Base-by-base conservation (phyloP, 495 filamentous ascomycete species). In the Aspergillus bertholletiae region DNA sequence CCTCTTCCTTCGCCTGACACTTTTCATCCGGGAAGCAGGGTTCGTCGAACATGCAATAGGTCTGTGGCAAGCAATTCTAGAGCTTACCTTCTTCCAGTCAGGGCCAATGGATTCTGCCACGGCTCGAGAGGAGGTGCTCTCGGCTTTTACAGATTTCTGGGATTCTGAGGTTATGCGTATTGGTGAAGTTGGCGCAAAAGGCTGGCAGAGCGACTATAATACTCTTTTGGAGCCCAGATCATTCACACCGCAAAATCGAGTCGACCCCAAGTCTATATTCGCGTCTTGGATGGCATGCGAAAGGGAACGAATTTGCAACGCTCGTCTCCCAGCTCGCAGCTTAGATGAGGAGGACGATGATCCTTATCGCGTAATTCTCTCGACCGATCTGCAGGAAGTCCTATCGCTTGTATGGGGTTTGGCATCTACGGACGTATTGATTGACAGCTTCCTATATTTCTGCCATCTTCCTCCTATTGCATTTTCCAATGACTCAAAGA, bases 61-160 rank as follows among this genome's bases (percentile, higher is more conserved):
- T 17, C 75, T 88, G 11, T 96, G 95, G 90, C 94, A 98, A 65
- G 87, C 81, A 8, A 60, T 88, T 6, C 73, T 97, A 4, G 94
- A 97, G 65, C 76, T 89, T 44, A 80, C 82, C 30, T 85, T 89
- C 52, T 83, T 84, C 47, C 72, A 69, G 17, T 86, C 86, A 4
- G 39, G 44, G 8, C 23, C 53, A 6, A 43, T 64, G 22, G 26
- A 47, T 21, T 51, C 39, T 39, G 49, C 30, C 26, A 49, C 15
- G 11, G 49, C 58, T 3, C 28, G 56, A 24, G 41, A 57, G 7
- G 39, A 56, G 7, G 49, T 64, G 12, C 56, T 82, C 0, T 59
- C 74, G n/a, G 65, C 64, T n/a, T 87, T 95, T 49, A 64, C 76
- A 24, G 74, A 80, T 8, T 96, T 92, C 58, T 98, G 94, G 94